Evolutionary conservation across 2,329 filamentous ascomycete genomes (phyloP).

Genomic region (Ascochyta lentis): DNA sequence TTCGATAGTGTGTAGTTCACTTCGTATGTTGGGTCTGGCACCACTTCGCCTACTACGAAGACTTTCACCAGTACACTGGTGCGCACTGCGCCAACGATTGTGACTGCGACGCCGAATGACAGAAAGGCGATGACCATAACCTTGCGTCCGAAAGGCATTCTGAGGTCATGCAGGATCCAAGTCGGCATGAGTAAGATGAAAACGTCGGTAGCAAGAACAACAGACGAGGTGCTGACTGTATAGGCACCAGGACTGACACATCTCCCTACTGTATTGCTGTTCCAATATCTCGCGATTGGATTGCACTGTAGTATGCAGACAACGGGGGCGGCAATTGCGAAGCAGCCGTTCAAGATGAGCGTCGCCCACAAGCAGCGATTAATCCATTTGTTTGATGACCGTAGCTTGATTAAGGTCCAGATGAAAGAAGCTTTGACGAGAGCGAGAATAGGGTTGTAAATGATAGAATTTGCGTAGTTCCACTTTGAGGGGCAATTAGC

Average conservation of each 20-base stretch:
- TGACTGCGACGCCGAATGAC: constrained; percentile 25
- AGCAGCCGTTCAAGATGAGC: constrained; percentile 21
- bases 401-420: constrained; percentile 27
- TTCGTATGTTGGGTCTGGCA: constrained; percentile 17
- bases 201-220: constrained; percentile 28
- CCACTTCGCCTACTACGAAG: constrained; percentile 12
- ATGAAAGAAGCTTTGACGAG: constrained; percentile 29
- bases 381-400: constrained; percentile 24
- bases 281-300: constrained; percentile 38
- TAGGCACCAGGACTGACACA: constrained; percentile 22
- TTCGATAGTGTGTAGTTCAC: constrained; percentile 24
- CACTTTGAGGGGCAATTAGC: constrained; percentile 13
- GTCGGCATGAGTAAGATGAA: constrained; percentile 29
- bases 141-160: constrained; percentile 25
- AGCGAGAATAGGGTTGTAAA: constrained; percentile 31
- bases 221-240: constrained; percentile 18
- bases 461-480: constrained; percentile 23
- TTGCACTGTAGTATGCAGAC: constrained; percentile 36
- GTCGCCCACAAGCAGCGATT: constrained; percentile 23
- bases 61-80: constrained; percentile 19
- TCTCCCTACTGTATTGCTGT: constrained; percentile 24
- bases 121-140: constrained; percentile 26
- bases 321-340: constrained; percentile 23
- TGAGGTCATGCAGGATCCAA: constrained; percentile 29
- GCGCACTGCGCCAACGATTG: constrained; percentile 22